Conservation (phyloP, 2,329 filamentous ascomycete species). For the Colletotrichum tanaceti region DNA sequence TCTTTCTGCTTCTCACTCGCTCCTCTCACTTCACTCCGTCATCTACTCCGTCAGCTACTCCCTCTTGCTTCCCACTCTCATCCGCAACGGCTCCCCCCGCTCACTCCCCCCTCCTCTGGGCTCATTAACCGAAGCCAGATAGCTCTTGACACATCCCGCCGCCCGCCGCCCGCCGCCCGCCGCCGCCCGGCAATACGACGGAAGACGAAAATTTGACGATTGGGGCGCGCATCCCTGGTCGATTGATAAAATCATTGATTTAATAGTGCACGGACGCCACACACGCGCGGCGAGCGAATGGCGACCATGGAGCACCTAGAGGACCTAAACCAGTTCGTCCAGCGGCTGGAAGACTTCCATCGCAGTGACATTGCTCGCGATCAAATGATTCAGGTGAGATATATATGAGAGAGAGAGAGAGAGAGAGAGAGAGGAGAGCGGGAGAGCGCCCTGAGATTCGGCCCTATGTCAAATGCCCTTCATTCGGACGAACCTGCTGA, state of each 20-base stretch:
- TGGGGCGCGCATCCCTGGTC: not conserved
- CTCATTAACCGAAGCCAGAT: not conserved
- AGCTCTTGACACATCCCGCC: not conserved
- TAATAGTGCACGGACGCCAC: not conserved
- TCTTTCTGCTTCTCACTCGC: not conserved
- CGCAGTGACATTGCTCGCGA: slow-evolving; percentile 34
- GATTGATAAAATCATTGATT: no score
- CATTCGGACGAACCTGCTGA: not conserved
- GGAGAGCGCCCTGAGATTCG: no score
- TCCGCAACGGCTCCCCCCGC: no score
- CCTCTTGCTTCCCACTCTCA: not conserved
- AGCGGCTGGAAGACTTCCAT: slow-evolving; percentile 33
- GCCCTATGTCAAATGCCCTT: no score
- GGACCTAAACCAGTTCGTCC: slow-evolving; percentile 24
- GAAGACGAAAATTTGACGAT: no score
- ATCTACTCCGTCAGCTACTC: not conserved
- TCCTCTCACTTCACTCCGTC: not conserved
- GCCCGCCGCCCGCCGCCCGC: no score
- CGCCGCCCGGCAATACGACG: no score
- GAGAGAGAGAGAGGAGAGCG: no score
- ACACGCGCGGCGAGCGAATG: not conserved
- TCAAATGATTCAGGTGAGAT: slow-evolving; percentile 38
- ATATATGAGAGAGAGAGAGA: no score
- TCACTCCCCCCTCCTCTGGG: no score
- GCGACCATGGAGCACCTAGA: slow-evolving; percentile 18